Base-by-base conservation (phyloP, 2,329 filamentous ascomycete genomes). In the Annulohypoxylon truncatum region DNA sequence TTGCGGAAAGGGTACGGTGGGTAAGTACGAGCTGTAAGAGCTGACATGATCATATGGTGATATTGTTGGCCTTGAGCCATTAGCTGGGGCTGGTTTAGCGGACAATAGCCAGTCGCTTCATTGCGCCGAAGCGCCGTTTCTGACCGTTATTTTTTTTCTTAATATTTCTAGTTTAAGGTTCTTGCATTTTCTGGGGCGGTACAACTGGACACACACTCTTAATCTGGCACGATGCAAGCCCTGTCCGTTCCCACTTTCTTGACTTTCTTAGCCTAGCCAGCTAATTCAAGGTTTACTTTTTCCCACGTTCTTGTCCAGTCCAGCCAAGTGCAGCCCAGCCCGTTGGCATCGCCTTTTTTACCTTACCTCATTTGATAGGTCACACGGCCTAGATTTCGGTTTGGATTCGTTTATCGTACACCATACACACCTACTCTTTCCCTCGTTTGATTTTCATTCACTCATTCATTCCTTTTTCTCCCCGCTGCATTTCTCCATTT, bases 241-340 rank as follows among this genome's bases (percentile, higher is more conserved):
- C 15, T 28, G 24, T 12, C 42, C 10, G 26, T 47, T 56, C 44
- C 51, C 57, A 40, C 60, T 42, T 38, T 18, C 35, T 38, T 38
- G 35, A 38, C 35, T 4, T 18, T 52, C 57, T 62, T 68, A 50
- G 66, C 50, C 51, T 28, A 50, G 44, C 2, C 46, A 35, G 44
- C 2, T 50, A 35, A 67, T 58, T 68, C 65, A 61, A 68, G 58
- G 58, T 62, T 65, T 61, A 42, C 48, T 58, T 61, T 66, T 55
- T 51, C 15, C 44, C 31, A 28, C 15, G 10, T 44, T 52, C 51
- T 52, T 61, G 48, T 48, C 40, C 12, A 57, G 44, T 51, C 44
- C 44, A 44, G 31, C 50, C 31, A 24, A 24, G 33, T 40, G 15
- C 20, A 54, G 22, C 18, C 29, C 22, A 31, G 38, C 26, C 28